phyloP scores from a whole-genome alignment of 2,329 filamentous ascomycete genomes.

The Xylariaceae sp. region DNA sequence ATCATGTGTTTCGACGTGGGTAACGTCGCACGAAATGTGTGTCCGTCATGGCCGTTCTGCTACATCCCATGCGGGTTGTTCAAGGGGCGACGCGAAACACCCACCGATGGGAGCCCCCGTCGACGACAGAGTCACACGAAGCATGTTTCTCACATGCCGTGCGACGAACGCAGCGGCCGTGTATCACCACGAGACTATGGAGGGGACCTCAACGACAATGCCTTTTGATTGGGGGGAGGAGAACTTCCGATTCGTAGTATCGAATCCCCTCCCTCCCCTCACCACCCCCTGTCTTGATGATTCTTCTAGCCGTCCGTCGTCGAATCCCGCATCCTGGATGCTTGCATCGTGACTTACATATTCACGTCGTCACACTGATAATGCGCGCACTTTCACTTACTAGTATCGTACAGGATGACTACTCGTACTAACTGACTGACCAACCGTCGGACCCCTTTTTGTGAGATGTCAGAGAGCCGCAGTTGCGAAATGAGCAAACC shows the following conservation, averaged over 20 bases:
- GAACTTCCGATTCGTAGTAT: conserved; percentile 25
- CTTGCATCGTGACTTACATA: conserved; percentile 5
- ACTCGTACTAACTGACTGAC: neutral
- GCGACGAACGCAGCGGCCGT: conserved; percentile 27
- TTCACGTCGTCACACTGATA: neutral
- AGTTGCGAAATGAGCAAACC: conserved; percentile 5
- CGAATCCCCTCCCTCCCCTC: neutral
- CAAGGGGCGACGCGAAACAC: conserved; percentile 25
- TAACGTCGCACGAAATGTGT: conserved; percentile 17
- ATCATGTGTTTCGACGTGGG: conserved; percentile 20
- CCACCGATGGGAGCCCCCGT: conserved; percentile 18
- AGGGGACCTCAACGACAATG: conserved; percentile 22
- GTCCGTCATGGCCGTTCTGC: conserved; percentile 21
- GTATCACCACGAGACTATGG: conserved; percentile 24
- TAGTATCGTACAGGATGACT: neutral
- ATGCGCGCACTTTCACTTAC: neutral
- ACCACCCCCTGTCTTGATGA: neutral
- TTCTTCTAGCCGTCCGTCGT: conserved; percentile 3
- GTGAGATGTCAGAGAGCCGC: conserved; percentile 15
- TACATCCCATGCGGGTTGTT: conserved; percentile 11
- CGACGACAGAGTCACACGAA: conserved; percentile 24
- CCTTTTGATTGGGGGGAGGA: conserved; percentile 20
- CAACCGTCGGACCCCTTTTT: too few relatives aligned
- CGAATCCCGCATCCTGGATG: conserved; percentile 3
- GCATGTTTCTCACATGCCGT: conserved; percentile 27